phyloP scores from a whole-genome alignment of 2,329 filamentous ascomycete genomes.

The Verticillium nonalfalfae region DNA sequence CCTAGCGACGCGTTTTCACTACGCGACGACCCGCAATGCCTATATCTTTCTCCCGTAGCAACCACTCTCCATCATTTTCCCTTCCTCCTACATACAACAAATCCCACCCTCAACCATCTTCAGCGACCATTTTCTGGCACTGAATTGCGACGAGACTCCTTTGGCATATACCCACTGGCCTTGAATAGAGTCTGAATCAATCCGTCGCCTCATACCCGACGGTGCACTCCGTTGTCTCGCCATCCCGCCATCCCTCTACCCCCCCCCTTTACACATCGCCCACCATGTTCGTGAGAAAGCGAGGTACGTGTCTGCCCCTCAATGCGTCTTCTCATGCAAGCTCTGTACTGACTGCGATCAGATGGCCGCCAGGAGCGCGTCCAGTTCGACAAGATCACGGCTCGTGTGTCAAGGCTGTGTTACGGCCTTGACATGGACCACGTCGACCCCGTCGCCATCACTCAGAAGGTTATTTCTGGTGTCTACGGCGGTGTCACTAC shows the following conservation, averaged over 20 bases:
- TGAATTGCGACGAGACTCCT: neutral
- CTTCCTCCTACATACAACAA: conserved; percentile 8
- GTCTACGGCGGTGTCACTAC: conserved; percentile 98
- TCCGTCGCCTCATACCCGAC: neutral
- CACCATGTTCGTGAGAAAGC: conserved; percentile 58
- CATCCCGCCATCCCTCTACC: conserved; percentile 10
- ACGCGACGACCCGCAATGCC: conserved; percentile 20
- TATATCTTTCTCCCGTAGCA: conserved; percentile 2
- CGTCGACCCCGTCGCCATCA: conserved; percentile 96
- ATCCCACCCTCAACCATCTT: neutral
- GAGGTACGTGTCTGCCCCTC: conserved; percentile 38
- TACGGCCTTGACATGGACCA: conserved; percentile 93
- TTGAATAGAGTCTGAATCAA: neutral
- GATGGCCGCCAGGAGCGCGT: conserved; percentile 99
- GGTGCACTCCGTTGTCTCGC: conserved; percentile 8
- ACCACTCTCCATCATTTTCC: conserved; percentile 7
- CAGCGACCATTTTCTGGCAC: neutral
- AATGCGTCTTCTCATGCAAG: neutral
- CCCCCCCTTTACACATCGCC: conserved; percentile 13
- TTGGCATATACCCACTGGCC: neutral
- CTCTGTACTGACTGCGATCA: conserved; percentile 26
- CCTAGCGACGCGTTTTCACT: conserved; percentile 24
- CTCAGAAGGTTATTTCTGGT: conserved; percentile 98
- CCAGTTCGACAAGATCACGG: conserved; percentile 99
- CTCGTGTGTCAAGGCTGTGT: conserved; percentile 93